A percentile compares a stretch with the other conserved stretches of the same genome.
These are phyloP conservation scores for Naematelia aurantialba DNA, from an alignment of 768 basidiomycete species.

Conservation along the genomic window DNA sequence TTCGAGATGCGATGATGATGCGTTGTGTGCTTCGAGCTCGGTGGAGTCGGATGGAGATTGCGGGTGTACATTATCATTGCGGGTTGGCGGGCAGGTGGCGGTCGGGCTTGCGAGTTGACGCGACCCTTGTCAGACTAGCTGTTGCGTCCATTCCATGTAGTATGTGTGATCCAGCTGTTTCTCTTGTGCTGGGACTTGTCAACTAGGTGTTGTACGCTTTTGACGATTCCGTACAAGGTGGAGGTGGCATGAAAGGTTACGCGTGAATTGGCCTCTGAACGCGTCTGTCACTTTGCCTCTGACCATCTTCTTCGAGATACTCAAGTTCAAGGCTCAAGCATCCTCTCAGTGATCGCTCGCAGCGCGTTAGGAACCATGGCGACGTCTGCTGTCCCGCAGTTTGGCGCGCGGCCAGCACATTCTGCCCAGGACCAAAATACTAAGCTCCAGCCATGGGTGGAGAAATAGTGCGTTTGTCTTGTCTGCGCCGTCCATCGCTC, in stretches of 20 bases:
- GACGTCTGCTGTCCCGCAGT: conserved; percentile 2
- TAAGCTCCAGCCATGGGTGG: conserved; percentile 71
- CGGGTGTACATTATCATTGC: background rate
- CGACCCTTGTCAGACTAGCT: background rate
- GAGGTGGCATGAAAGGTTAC: background rate
- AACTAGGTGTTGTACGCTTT: too few relatives aligned
- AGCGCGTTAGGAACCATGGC: conserved; percentile 7
- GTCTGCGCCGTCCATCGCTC: too few relatives aligned
- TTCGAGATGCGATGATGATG: conserved; percentile 74
- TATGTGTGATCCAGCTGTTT: background rate
- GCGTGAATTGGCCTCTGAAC: background rate
- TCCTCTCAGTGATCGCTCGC: background rate
- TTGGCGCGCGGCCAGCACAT: conserved; percentile 18
- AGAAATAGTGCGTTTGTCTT: conserved; percentile 75
- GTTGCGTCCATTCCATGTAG: background rate
- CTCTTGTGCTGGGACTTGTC: too few relatives aligned
- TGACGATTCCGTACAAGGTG: too few relatives aligned
- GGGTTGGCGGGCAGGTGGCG: background rate
- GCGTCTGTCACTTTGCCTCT: background rate
- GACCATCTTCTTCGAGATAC: background rate
- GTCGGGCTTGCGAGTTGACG: background rate
- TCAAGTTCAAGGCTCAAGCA: too few relatives aligned
- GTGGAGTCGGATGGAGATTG: background rate
- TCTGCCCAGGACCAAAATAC: conserved; percentile 30
- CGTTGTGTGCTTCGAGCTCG: background rate